These are phyloP conservation scores for Podosphaera xanthii DNA, from an alignment of 2,329 filamentous ascomycete genomes.

Conservation along the genomic window DNA sequence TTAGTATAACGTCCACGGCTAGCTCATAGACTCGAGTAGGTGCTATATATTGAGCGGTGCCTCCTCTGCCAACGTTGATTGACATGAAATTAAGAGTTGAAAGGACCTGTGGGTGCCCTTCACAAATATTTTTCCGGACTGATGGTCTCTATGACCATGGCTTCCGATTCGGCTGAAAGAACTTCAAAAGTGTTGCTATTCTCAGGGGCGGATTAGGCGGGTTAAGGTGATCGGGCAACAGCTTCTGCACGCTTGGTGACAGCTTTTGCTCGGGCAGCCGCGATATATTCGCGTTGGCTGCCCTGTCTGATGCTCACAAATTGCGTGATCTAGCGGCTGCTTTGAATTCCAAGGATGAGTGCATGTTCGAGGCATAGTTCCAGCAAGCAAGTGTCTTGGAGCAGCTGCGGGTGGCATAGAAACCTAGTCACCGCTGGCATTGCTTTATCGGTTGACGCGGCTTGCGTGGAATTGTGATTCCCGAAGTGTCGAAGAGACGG, in stretches of 20 bases:
- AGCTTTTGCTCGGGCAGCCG: neutral
- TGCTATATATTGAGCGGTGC: neutral
- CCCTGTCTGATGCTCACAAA: neutral
- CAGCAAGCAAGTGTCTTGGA: neutral
- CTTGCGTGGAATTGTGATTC: too few relatives aligned
- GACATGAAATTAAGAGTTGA: neutral
- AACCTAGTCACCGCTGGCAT: too few relatives aligned
- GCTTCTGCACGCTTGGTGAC: neutral
- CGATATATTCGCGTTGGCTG: neutral
- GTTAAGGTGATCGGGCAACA: neutral
- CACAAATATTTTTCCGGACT: neutral
- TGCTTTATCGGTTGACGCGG: too few relatives aligned
- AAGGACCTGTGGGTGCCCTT: neutral
- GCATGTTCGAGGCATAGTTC: neutral
- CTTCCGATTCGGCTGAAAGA: neutral
- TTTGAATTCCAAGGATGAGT: neutral
- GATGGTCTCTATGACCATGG: neutral
- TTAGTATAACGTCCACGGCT: neutral
- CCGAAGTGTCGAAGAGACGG: too few relatives aligned
- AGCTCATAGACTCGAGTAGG: neutral
- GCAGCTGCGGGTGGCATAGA: too few relatives aligned
- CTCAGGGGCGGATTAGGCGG: neutral
- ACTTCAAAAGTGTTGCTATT: neutral
- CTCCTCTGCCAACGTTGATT: neutral
- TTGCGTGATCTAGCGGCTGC: neutral